Conservation (phyloP, 257 asterid species). For the Gentiana dahurica region DNA sequence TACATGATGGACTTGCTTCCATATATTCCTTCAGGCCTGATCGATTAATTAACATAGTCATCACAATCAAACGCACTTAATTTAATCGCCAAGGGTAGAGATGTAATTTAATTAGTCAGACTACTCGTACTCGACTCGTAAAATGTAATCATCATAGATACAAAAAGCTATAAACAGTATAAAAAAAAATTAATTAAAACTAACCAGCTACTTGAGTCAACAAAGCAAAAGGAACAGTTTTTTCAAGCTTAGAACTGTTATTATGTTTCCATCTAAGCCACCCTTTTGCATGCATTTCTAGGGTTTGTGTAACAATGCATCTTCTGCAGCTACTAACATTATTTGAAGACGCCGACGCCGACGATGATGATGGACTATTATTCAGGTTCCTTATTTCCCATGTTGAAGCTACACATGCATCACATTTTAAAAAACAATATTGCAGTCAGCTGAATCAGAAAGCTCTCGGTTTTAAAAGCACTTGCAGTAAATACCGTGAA, state of each 20-base stretch:
- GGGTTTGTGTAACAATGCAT: slow-evolving; percentile 77
- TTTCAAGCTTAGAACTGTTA: slow-evolving; percentile 60
- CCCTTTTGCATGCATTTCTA: slow-evolving; percentile 68
- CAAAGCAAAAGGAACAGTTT: slow-evolving; percentile 76
- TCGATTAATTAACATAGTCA: slow-evolving; percentile 13
- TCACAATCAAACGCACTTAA: neutral
- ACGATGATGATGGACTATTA: slow-evolving; percentile 29
- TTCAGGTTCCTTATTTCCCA: slow-evolving; percentile 85
- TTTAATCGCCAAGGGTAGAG: too few relatives aligned
- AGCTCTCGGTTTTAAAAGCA: too few relatives aligned
- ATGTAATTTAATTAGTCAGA: too few relatives aligned
- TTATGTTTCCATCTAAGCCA: slow-evolving; percentile 87
- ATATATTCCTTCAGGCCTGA: slow-evolving; percentile 90
- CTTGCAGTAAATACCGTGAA: neutral
- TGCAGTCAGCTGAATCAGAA: too few relatives aligned
- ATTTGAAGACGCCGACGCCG: too few relatives aligned
- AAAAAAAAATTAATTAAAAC: slow-evolving; percentile 14
- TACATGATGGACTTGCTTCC: slow-evolving; percentile 75
- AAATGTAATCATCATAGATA: too few relatives aligned
- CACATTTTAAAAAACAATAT: too few relatives aligned
- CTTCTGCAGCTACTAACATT: slow-evolving; percentile 43
- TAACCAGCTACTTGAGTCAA: slow-evolving; percentile 95
- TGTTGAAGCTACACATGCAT: slow-evolving; percentile 56
- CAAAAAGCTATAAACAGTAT: too few relatives aligned
- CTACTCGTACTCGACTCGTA: too few relatives aligned